Conservation (phyloP, 768 basidiomycete species). For the Tephrocybe rancida region DNA sequence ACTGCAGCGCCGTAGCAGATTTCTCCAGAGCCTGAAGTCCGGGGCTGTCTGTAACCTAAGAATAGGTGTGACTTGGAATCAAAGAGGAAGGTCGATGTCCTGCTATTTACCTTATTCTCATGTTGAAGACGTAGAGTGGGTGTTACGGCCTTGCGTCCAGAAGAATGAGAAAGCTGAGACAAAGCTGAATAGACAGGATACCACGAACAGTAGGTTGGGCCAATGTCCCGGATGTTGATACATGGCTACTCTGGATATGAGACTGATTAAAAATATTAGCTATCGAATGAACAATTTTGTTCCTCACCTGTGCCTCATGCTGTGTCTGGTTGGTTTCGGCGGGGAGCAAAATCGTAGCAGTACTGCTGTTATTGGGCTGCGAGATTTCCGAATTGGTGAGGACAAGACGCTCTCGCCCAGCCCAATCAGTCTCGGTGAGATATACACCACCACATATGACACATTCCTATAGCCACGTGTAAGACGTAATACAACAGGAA, state of each 20-base stretch:
- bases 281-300: neutral
- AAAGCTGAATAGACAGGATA: neutral
- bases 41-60: constrained; percentile 2
- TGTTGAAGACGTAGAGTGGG: neutral
- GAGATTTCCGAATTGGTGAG: constrained; percentile 16
- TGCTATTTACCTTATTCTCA: constrained; percentile 3
- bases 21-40: constrained; percentile 29
- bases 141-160: neutral
- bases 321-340: neutral
- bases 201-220: constrained; percentile 2
- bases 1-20: constrained; percentile 52
- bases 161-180: neutral
- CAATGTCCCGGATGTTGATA: neutral
- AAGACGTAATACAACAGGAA: neutral
- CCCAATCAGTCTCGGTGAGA: constrained; percentile 50
- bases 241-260: neutral
- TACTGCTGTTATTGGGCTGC: neutral
- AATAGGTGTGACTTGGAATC: neutral
- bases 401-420: constrained; percentile 50
- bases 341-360: neutral
- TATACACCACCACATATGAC: constrained; percentile 72
- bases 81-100: constrained; percentile 2
- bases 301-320: constrained; percentile 12
- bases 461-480: constrained; percentile 58
- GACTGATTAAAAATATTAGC: neutral